Evolutionary conservation across 768 basidiomycete species (phyloP).

Genomic region (Mycena floridula): DNA sequence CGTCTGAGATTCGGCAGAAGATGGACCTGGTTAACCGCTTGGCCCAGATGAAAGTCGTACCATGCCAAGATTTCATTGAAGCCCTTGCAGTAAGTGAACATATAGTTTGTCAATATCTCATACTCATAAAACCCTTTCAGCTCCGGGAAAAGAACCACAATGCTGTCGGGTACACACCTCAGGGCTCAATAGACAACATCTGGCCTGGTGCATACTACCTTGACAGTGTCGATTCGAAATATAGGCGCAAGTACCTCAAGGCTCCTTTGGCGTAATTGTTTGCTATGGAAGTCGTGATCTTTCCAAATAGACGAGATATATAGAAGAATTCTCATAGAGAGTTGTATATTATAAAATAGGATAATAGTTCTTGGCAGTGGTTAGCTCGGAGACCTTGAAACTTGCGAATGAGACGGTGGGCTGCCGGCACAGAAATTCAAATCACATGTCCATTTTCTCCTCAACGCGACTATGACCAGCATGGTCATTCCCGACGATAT

Average conservation of each 20-base stretch:
- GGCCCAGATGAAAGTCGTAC: constrained; percentile 82
- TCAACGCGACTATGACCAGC: no score
- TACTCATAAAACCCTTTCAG: constrained; percentile 29
- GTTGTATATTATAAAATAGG: no score
- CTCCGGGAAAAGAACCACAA: constrained; percentile 98
- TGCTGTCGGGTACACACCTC: constrained; percentile 75
- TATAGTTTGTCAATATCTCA: constrained; percentile 6
- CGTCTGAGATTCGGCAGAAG: constrained; percentile 71
- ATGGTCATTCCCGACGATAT: no score
- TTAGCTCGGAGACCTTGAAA: no score
- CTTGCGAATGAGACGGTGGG: no score
- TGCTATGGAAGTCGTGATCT: no score
- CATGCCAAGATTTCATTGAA: constrained; percentile 88
- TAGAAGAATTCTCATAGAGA: no score
- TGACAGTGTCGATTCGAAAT: constrained; percentile 82
- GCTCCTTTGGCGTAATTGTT: constrained; percentile 37
- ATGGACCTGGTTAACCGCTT: constrained; percentile 77
- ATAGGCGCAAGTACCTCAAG: constrained; percentile 79
- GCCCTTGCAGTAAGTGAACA: constrained; percentile 55
- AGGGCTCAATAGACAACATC: constrained; percentile 85
- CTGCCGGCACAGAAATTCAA: no score
- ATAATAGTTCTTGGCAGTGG: no score
- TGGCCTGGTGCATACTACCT: constrained; percentile 95
- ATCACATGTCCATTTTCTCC: no score
- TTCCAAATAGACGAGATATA: no score